Base-by-base conservation (phyloP, 2,329 filamentous ascomycete species). In the Domatiomyces catenatus region DNA sequence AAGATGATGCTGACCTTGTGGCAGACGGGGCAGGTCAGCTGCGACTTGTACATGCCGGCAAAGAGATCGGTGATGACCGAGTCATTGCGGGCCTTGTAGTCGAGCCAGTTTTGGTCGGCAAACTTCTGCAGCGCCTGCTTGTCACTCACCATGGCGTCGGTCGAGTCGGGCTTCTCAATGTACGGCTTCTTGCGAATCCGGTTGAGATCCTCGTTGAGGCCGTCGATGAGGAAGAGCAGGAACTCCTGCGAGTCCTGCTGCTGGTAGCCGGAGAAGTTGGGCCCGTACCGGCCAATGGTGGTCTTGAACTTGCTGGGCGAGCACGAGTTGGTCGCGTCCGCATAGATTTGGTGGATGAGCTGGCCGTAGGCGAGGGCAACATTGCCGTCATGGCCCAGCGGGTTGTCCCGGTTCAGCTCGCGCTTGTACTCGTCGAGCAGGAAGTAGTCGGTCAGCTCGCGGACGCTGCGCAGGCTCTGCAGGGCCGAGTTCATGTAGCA, bases 401-500 rank as follows among this genome's bases (percentile, higher is more conserved):
- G 83, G 61, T 98, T 98, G 54, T 79, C 76, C 45, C 77, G 74
- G 65, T 98, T 98, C 58, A 96, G 75, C 61, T 98, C 90, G 48
- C 75, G 71, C 60, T 83, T 79, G 67, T 86, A 88, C 54, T 82
- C 76, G 52, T 81, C 76, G 48, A 77, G 70, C 47, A 95, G 67
- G 66, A 98, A 96, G 66, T 94, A 98, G 61, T 88, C 82, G 4
- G 87, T 90, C 56, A 98, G 71, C 66, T 98, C 92, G 63, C 94
- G 86, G 0, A 95, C 88, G 59, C 86, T 93, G 48, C 90, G 81
- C 48, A 98, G 79, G 64, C 92, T 98, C 64, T 98, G 92, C 50
- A 96, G 73, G 8, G 92, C 92, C 19, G 90, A 94, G 67, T 96
- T 96, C 89, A 96, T 95, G 69, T 98, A 98, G 68, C 92, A 98